A percentile compares a stretch with the other conserved stretches of the same genome.
Evolutionary conservation across 2,329 filamentous ascomycete species (phyloP).

Genomic region (Colletotrichum graminicola): DNA sequence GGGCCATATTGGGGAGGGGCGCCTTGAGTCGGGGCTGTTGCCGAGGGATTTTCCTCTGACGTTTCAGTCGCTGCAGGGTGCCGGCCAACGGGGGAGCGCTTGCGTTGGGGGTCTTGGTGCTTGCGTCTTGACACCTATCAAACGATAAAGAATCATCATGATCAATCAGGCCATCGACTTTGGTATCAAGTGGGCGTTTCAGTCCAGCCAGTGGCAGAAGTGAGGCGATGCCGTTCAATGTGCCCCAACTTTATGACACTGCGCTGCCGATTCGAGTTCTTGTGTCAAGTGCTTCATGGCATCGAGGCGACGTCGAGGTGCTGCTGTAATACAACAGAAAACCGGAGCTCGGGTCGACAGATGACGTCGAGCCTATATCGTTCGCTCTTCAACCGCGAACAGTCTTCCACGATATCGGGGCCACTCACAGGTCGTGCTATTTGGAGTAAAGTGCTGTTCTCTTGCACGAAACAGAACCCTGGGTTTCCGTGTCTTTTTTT

Average conservation of each 20-base stretch:
- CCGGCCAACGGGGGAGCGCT: constrained; percentile 23
- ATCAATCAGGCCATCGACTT: background rate
- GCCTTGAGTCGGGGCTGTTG: constrained; percentile 17
- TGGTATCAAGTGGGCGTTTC: constrained; percentile 1
- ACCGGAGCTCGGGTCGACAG: constrained; percentile 12
- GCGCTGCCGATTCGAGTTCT: background rate
- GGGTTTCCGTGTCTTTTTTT: constrained; percentile 19
- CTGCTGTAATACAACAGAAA: constrained; percentile 15
- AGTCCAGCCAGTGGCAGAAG: background rate
- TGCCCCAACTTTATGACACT: background rate
- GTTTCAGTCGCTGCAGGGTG: constrained; percentile 40
- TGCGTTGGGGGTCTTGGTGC: constrained; percentile 12
- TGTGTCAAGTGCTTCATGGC: background rate
- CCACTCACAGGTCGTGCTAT: background rate
- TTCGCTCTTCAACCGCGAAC: background rate
- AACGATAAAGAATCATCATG: constrained; percentile 3
- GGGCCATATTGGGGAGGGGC: background rate
- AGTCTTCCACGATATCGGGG: constrained; percentile 3
- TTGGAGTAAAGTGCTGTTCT: constrained; percentile 13
- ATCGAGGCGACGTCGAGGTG: constrained; percentile 3
- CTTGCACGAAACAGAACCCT: constrained; percentile 29
- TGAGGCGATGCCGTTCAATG: background rate
- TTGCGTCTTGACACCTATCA: background rate
- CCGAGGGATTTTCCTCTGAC: constrained; percentile 13
- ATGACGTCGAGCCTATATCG: constrained; percentile 15